Evolutionary conservation across 129 eudicot species (phyloP), one percentile per base, ranked within the genome.

Genomic region (Centella asiatica): DNA sequence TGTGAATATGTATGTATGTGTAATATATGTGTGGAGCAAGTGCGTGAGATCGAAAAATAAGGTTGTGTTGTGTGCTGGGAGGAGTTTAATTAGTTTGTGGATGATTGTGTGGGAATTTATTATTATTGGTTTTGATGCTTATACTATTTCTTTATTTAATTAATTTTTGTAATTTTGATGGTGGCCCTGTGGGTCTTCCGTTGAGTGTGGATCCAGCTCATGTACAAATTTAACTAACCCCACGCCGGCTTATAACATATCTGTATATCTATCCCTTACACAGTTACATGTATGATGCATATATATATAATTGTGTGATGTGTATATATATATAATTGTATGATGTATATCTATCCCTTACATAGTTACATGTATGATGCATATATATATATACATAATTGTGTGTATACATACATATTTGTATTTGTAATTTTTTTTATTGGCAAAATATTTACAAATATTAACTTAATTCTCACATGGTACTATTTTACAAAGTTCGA

Each of bases 161-260:
- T 11, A 42, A 42, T 42, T 11, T 42, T 42, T 42, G 42, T 42
- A 11, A 6, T 4, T 42, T 11, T 10, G 1, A 44, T 48, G 71
- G 39, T n/a, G 57, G 57, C 57, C 65, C 65, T 72, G 87, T 81
- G 89, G 96, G 96, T 64, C 88, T 65, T 77, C 78, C 76, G 75
- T 68, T 78, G 80, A 79, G 96, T 79, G 94, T 84, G 94, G 94
- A 81, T 84, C 84, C 96, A 88, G 96, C 96, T 88, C 96, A 88
- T 70, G 79, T 70, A 68, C 78, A 76, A 72, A 66, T 74, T 70
- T 72, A 77, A 80, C 81, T 48, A 80, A 71, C 83, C 83, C 83
- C 81, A 80, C 81, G 78, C 73, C 83, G 74, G 83, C 83, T 66
- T 68, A 74, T 71, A 65, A 22, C 68, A 47, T 57, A 51, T 34